Base-by-base conservation (phyloP, 768 basidiomycete species). In the Trametes sanguinea region DNA sequence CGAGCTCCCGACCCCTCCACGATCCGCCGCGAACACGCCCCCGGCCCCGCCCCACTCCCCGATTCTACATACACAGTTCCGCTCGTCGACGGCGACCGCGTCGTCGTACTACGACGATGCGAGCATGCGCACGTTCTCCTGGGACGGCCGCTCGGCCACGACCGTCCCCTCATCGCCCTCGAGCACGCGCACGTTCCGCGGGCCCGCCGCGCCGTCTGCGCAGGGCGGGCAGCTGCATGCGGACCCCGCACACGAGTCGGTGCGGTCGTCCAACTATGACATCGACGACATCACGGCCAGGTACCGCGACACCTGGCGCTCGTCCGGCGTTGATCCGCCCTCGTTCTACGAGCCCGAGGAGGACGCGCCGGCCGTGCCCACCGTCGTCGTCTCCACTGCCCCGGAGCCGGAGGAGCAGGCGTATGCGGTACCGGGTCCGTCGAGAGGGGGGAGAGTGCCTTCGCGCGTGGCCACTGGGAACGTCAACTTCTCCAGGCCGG, bases 401-500 rank as follows among this genome's bases (percentile, higher is more conserved):
- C 55, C 57, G 0, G 61, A 60, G 30, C 51, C 39, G 32, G 56
- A 52, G 32, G 51, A 22, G 14, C 48, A 39, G 39, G 60, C 27
- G 47, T 27, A 58, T 22, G 61, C 48, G 6, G 67, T 68, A 65
- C 22, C 66, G 37, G 52, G 54, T 22, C 60, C 66, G 45, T 56
- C 54, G 17, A 52, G 53, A 29, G 68, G 66, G 33, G 65, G 72
- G 57, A 78, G 81, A 22, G 75, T 77, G 48, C 81, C 82, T 6
- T 78, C 84, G 39, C 72, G 78, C 47, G 71, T 70, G 50, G 47
- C 39, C 27, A 77, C 78, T n/a, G 76, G 78, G 5, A 76, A 77
- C 13, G 71, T 80, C 33, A 90, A 89, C 69, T 89, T 86, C 67
- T 89, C 89, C 27, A 77, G 87, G 51, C 87, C 88, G 48, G 80